Base-by-base conservation (phyloP, 371 early-diverging fungal species). In the Blakeslea trispora region DNA sequence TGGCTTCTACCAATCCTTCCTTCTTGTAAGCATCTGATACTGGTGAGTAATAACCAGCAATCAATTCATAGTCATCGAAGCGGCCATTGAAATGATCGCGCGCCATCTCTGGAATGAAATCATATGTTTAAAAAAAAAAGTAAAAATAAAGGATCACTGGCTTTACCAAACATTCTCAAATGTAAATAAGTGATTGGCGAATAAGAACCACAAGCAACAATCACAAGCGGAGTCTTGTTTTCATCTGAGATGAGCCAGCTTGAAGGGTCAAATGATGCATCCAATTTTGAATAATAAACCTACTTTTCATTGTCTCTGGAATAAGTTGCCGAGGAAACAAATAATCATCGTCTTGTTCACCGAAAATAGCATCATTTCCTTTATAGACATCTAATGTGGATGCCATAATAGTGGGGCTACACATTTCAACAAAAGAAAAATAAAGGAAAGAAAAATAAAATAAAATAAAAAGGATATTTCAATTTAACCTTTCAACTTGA, bases 171-270 rank as follows among this genome's bases (percentile, higher is more conserved):
- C 93, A 98, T 95, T 56, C 99, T 87, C 57, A 98, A 77, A 63
- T 98, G 99, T 23, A 97, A 83, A 73, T 96, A 95, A 2, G 99
- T 98, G 35, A 98, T 89, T 5, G 99, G 99, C 0, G 96, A 95
- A 70, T 88, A 98, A 1, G 97, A 97, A 1, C 99, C 99, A 65
- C 99, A 98, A 0, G 94, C 97, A 13, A 98, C 92, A 13, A 97
- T 75, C 7, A 97, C 95, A 14, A 97, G 71, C 6, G 99, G 98
- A n/a, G 71, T 84, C 65, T 92, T 92, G 46, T 68, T 75, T n/a
- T 87, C 82, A 68, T 94, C 95, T 91, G 57, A 10, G 21, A 41
- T n/a, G 3, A 47, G 35, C 37, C 37, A 50, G 17, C 42, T 40
- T 11, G 11, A 5, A 40, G 4, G 9, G 18, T 19, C 43, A 43